Evolutionary conservation across 192 early-diverging fungal species (phyloP), one percentile per base, ranked within the genome.

Genomic region (Phycomyces nitens): DNA sequence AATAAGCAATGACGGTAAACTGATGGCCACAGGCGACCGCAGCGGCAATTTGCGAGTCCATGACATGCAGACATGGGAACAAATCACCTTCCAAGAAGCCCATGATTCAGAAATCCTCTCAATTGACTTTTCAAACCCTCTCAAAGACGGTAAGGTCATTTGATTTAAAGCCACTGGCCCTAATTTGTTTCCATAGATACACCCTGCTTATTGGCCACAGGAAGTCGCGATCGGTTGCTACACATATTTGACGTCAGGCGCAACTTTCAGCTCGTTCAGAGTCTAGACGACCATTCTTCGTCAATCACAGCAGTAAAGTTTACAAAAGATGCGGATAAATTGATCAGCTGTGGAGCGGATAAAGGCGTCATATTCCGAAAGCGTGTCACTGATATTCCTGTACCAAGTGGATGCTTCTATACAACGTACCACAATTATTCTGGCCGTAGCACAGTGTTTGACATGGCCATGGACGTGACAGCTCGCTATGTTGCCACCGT

Each of bases 201-300:
- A 0, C 78, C 83, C 0, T 69, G 77, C 38, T 60, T 89, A 23
- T 67, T 93, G 27, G 91, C 88, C 6, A 91, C 90, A 8, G 86
- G 83, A 20, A 84, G 86, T 64, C 78, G 92, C 23, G 92, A 94
- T 69, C 76, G 92, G 64, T 61, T 90, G 7, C 59, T 94, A 11
- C 90, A 94, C 58, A 70, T 94, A 8, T 94, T 92, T 76, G 84
- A 91, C 71, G 73, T 86, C 16, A 50, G 53, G 9, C 68, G 64
- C 18, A 63, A 80, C 34, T 90, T 85, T 52, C 74, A 84, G 12
- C 64, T 93, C 12, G 72, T 90, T 8, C 88, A 92, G 53, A 93
- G 90, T 26, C 68, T 94, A 34, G 92, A 92, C 40, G 92, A 93
- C 57, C 92, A 94, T 58, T 90, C 92, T 47, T 90, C 90, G 0